Percentiles rank a stretch among this genome's conserved stretches.
phyloP scores from a whole-genome alignment of 2,329 filamentous ascomycete genomes.

The Scopulariopsis brevicaulis region DNA sequence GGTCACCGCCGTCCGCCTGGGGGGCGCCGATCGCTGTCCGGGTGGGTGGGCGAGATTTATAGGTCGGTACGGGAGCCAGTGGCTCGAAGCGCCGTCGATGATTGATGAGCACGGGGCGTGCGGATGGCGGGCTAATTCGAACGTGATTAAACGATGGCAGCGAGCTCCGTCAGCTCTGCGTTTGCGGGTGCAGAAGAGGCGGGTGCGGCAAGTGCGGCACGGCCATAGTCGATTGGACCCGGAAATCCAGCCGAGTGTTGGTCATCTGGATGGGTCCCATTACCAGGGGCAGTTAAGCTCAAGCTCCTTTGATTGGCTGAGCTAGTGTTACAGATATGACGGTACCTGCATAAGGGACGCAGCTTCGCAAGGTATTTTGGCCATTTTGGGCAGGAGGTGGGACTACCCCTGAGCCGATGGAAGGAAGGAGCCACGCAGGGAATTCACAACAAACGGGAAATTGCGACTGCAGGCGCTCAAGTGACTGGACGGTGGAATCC shows the following conservation, averaged over 20 bases:
- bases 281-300: not conserved
- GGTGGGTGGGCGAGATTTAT: too few relatives aligned
- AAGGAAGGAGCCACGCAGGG: not conserved
- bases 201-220: not conserved
- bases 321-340: slow-evolving; percentile 18
- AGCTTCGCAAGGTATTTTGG: not conserved
- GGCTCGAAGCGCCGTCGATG: not conserved
- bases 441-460: not conserved
- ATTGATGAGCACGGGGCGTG: not conserved
- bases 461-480: not conserved
- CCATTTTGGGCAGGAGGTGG: not conserved
- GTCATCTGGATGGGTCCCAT: not conserved
- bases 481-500: not conserved
- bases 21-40: not conserved
- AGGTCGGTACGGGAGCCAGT: too few relatives aligned
- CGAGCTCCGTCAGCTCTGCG: not conserved
- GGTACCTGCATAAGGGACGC: slow-evolving; percentile 14
- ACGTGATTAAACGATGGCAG: not conserved
- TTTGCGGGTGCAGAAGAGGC: not conserved
- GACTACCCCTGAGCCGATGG: not conserved
- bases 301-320: not conserved
- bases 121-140: not conserved
- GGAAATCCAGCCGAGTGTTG: not conserved
- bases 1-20: not conserved
- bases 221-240: not conserved